Evolutionary conservation across 192 early-diverging fungal species (phyloP), one percentile per base, ranked within the genome.

Genomic region (Backusella tuberculispora): DNA sequence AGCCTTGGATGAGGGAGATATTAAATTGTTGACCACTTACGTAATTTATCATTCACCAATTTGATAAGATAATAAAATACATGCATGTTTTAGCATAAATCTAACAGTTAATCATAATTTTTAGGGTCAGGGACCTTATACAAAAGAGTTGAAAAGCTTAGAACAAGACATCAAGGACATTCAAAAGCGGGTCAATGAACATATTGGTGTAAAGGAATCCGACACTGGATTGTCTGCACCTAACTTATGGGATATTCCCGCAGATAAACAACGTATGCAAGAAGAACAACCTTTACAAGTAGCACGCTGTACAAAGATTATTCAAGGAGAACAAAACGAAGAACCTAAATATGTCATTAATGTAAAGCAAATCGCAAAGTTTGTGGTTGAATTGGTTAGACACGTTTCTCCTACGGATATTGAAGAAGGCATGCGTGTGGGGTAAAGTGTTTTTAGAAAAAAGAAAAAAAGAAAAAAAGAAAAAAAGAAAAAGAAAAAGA

Each of bases 301-400:
- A 19, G 98, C 98, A 4, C 91, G 97, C 37, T 99, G 97, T 88
- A 99, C 96, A 82, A 99, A 99, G 85, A 98, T 99, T 72, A 99
- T 99, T 78, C 92, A 94, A 77, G 94, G 94, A 17, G 91, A 90
- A 63, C 94, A 95, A 56, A 89, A 93, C 38, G 94, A 95, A 79
- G 93, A 90, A 37, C 92, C 97, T 50, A 98, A 98, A 87, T 99
- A 99, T 79, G 88, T 99, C 60, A 99, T 99, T 73, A 97, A 96
- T 83, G 94, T 99, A 60, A 98, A 98, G 85, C 95, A 98, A 84
- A 95, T 98, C 83, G 98, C 97, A 67, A 99, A 99, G 81, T 99
- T 97, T 86, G 98, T 99, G 10, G 98, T 99, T 38, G 96, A 94
- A 8, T 84, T 99, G 45, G 97, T 96, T 10, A 93, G 98, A 81